These are phyloP conservation scores for Globisporangium nodosum DNA, from an alignment of 352 stramenopile species.

Conservation along the genomic window DNA sequence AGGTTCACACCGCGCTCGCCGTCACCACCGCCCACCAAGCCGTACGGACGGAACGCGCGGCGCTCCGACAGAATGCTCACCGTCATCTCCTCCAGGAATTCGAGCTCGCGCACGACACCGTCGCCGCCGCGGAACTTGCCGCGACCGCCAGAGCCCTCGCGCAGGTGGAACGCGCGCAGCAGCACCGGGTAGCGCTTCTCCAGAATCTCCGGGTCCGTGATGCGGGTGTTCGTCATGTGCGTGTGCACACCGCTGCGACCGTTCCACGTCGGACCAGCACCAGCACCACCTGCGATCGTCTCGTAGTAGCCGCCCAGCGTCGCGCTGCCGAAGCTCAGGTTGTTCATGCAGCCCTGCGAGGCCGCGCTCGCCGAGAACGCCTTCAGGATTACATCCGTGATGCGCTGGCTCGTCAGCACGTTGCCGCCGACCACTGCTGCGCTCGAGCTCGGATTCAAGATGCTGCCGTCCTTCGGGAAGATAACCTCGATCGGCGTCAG, in stretches of 20 bases:
- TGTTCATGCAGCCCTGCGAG: slow-evolving; percentile 99
- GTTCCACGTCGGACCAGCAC: slow-evolving; percentile 95
- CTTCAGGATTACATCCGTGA: slow-evolving; percentile 98
- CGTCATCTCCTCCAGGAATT: slow-evolving; percentile 92
- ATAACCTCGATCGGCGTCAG: slow-evolving; percentile 95
- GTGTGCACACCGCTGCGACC: slow-evolving; percentile 97
- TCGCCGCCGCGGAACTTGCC: slow-evolving; percentile 92
- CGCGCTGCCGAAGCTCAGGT: slow-evolving; percentile 97
- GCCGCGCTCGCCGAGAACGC: slow-evolving; percentile 95
- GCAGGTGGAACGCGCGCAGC: slow-evolving; percentile 80
- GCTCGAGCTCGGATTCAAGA: slow-evolving; percentile 94
- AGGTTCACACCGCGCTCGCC: slow-evolving; percentile 93
- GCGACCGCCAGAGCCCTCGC: slow-evolving; percentile 84
- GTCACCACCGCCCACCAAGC: slow-evolving; percentile 88
- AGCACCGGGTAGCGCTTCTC: slow-evolving; percentile 95
- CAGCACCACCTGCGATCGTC: slow-evolving; percentile 97
- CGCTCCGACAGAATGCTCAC: slow-evolving; percentile 98
- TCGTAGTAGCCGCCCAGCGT: slow-evolving; percentile 97
- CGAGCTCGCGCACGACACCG: slow-evolving; percentile 94
- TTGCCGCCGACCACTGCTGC: slow-evolving; percentile 98
- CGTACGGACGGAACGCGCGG: slow-evolving; percentile 93
- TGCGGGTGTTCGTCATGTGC: slow-evolving; percentile 99
- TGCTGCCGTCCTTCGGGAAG: slow-evolving; percentile 89
- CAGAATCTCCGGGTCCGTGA: slow-evolving; percentile 99
- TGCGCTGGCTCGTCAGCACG: slow-evolving; percentile 96